These are phyloP conservation scores for Leccinum olivaceopallidum DNA, from an alignment of 768 basidiomycete genomes.

Conservation along the genomic window DNA sequence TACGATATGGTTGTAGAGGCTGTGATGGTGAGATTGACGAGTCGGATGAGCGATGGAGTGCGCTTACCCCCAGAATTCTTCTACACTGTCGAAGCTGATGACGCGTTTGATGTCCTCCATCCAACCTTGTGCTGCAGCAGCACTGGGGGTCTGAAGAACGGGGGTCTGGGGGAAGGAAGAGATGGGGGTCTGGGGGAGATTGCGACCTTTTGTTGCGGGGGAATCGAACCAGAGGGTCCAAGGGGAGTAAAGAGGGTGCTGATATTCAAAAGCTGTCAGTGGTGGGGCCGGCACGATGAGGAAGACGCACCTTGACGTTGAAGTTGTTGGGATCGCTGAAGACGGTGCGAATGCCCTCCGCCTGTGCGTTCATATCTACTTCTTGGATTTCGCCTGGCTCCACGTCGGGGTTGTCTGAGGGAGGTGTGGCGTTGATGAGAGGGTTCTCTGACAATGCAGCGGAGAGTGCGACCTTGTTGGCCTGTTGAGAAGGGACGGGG, in stretches of 20 bases:
- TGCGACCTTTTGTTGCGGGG: constrained; percentile 85
- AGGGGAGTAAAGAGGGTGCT: constrained; percentile 93
- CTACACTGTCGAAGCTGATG: constrained; percentile 93
- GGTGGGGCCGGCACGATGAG: background rate
- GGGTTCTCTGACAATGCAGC: constrained; percentile 67
- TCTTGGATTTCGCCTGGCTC: constrained; percentile 90
- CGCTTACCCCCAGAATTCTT: constrained; percentile 98
- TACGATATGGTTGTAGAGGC: constrained; percentile 95
- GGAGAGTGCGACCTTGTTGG: constrained; percentile 75
- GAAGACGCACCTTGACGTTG: constrained; percentile 82
- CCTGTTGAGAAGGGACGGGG: constrained; percentile 67
- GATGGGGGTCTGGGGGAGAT: constrained; percentile 81
- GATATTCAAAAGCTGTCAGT: constrained; percentile 8
- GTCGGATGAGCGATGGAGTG: background rate
- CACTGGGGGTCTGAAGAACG: constrained; percentile 68
- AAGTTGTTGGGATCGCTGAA: constrained; percentile 92
- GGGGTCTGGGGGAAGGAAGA: constrained; percentile 80
- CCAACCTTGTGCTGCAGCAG: constrained; percentile 83
- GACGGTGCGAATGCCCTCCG: constrained; percentile 84
- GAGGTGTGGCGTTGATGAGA: constrained; percentile 10
- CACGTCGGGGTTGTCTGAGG: constrained; percentile 38
- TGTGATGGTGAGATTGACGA: constrained; percentile 33
- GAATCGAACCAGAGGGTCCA: constrained; percentile 99
- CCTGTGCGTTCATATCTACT: constrained; percentile 80
- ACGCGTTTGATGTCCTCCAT: constrained; percentile 99